Conservation (phyloP, 192 early-diverging fungal genomes). For the Podila epigama region DNA sequence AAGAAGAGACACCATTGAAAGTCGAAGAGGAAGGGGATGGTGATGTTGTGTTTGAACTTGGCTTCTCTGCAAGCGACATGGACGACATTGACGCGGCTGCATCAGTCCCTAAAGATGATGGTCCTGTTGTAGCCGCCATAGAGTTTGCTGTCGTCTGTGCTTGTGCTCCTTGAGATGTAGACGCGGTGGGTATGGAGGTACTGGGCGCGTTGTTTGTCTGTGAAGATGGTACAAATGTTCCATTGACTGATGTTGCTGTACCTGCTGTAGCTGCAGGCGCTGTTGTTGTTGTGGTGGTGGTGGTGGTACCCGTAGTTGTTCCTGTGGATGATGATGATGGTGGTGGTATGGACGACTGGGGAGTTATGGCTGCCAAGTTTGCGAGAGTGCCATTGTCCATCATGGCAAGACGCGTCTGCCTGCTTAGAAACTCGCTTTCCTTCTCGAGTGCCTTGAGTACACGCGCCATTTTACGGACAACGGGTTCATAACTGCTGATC, state of each 20-base stretch:
- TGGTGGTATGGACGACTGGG: neutral
- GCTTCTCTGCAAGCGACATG: neutral
- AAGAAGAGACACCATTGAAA: neutral
- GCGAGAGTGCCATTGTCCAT: neutral
- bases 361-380: neutral
- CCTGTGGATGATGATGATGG: neutral
- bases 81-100: neutral
- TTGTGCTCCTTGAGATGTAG: too few relatives aligned
- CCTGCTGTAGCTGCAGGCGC: neutral
- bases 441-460: conserved; percentile 82
- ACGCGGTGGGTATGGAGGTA: too few relatives aligned
- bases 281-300: neutral
- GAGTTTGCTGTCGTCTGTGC: too few relatives aligned
- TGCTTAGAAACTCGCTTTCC: conserved; percentile 51
- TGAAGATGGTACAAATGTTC: too few relatives aligned
- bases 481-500: conserved; percentile 83
- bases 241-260: neutral
- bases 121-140: too few relatives aligned
- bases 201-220: too few relatives aligned
- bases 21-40: too few relatives aligned
- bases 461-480: conserved; percentile 87
- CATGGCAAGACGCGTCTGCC: conserved; percentile 27
- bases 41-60: too few relatives aligned
- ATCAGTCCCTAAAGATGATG: neutral
- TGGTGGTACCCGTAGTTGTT: neutral